phyloP scores from a whole-genome alignment of 78 protist species.

The Dictyostelium discoideum region dicty_2.7 NC_007088.5:5542001-5542500 shows the following conservation, averaged over 20 bases:
- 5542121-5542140: neutral
- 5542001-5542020: constrained; percentile 6
- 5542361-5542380: neutral
- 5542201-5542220: neutral
- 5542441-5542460: neutral
- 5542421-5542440: constrained; percentile 7
- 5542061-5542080: neutral
- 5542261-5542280: constrained; percentile 12
- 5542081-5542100: constrained; percentile 6
- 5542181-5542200: neutral
- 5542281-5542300: constrained; percentile 20
- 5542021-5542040: constrained; percentile 11
- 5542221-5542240: neutral
- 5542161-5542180: neutral
- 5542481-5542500: neutral
- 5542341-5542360: neutral
- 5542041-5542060: neutral
- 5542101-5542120: neutral
- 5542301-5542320: neutral
- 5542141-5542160: constrained; percentile 1
- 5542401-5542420: constrained; percentile 16
- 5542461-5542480: neutral
- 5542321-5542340: neutral
- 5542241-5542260: neutral
- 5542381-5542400: neutral